Percentiles rank a stretch among this genome's conserved stretches.
These are phyloP conservation scores for Secale cereale DNA, from an alignment of 176 grass and related monocot genomes.

Conservation along the genomic window DNA sequence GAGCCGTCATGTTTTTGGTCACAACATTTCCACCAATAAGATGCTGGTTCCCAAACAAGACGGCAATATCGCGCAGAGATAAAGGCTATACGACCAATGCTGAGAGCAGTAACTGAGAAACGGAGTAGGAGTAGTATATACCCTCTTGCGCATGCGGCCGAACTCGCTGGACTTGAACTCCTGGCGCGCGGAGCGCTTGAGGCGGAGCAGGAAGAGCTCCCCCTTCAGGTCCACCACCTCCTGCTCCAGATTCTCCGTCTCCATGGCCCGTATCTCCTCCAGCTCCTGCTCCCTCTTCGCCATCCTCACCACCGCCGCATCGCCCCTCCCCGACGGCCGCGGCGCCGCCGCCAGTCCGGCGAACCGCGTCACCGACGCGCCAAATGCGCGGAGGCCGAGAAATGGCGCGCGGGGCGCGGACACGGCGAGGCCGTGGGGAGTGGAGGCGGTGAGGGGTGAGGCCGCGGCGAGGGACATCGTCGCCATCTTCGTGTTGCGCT, in stretches of 20 bases:
- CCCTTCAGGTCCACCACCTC: conserved; percentile 95
- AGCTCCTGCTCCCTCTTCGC: conserved; percentile 85
- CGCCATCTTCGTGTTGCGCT: conserved; percentile 26
- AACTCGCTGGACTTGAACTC: conserved; percentile 89
- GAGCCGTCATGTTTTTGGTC: background rate
- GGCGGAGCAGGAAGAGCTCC: conserved; percentile 95
- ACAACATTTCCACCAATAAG: background rate
- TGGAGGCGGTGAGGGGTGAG: conserved; percentile 43
- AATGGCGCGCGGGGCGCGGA: conserved; percentile 13
- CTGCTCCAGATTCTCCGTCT: conserved; percentile 69
- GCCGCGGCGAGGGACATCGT: conserved; percentile 44
- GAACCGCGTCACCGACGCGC: conserved; percentile 8
- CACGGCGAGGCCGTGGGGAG: conserved; percentile 8
- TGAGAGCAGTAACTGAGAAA: background rate
- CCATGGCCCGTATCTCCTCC: conserved; percentile 77
- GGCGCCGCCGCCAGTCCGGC: conserved; percentile 16
- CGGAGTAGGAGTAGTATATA: background rate
- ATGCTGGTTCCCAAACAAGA: background rate
- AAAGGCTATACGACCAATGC: background rate
- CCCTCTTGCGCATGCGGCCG: conserved; percentile 79
- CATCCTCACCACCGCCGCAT: conserved; percentile 46
- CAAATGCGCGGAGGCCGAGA: conserved; percentile 1
- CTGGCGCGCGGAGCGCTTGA: conserved; percentile 86
- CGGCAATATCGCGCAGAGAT: background rate
- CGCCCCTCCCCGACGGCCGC: conserved; percentile 5